Base-by-base conservation (phyloP, 768 basidiomycete genomes). In the Galerina marginata region DNA sequence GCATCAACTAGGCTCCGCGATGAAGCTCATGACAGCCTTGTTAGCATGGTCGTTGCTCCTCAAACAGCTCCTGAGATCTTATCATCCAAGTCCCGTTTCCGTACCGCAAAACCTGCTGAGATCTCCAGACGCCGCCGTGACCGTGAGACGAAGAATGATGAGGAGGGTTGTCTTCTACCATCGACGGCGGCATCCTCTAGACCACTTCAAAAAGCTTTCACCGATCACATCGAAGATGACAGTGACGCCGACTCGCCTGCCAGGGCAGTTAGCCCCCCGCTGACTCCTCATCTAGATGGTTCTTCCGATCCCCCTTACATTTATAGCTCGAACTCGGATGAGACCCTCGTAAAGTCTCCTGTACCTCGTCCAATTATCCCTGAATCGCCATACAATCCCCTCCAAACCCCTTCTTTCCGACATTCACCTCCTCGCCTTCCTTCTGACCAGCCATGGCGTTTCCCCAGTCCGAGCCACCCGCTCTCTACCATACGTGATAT, bases 371-470 rank as follows among this genome's bases (percentile, higher is more conserved):
- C 75, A 6, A 61, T 76, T 56, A 75, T 87, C 48, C 86, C 88
- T 7, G 79, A 86, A 66, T 92, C 91, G 5, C 91, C 91, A 2
- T 93, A 92, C 59, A 83, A 93, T 68, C 91, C 91, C 38, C 79
- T 85, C 12, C 76, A 83, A 37, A 91, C 91, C 0, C 91, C 91
- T 0, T 83, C 90, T 4, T 92, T 92, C 72, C 85, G 89, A 40
- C 90, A 92, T 72, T 91, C 89, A 9, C 88, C 90, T 15, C 83
- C 87, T 0, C 88, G 85, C 9, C 83, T 88, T 23, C 89, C 90
- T 6, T 90, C 87, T 15, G 88, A 91, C 65, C 91, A 92, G 60
- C 91, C 91, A 2, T 93, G 91, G 91, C 85, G 89, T 39, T 91
- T 87, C 68, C 86, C 89, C 7, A 92, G 90, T 66, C 90, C 90